phyloP scores from a whole-genome alignment of 495 filamentous ascomycete genomes.

The Hypoxylon trugodes region DNA sequence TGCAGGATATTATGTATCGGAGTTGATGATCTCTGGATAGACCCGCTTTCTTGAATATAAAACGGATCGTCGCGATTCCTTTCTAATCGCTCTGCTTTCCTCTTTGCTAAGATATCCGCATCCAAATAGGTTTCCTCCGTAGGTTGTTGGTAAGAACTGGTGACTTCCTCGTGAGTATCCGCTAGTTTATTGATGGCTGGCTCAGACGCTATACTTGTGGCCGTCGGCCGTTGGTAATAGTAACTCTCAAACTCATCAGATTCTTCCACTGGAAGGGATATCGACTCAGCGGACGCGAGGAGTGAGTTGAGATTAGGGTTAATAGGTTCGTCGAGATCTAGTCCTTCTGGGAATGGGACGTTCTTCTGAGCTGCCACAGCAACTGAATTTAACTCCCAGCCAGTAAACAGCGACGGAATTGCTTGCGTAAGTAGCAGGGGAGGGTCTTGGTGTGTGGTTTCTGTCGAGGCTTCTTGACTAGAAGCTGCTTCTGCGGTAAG shows the following conservation, averaged over 20 bases:
- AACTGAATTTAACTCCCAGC: constrained; percentile 90
- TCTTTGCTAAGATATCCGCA: constrained; percentile 66
- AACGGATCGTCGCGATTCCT: constrained; percentile 93
- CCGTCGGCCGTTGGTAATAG: constrained; percentile 67
- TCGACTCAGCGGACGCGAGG: constrained; percentile 65
- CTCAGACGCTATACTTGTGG: constrained; percentile 53
- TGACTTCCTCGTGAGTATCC: constrained; percentile 51
- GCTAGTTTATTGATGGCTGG: constrained; percentile 63
- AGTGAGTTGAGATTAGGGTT: constrained; percentile 74
- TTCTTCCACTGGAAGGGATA: constrained; percentile 59
- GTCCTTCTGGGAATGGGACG: constrained; percentile 76
- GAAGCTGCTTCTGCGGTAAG: constrained; percentile 81
- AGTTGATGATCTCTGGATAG: constrained; percentile 61
- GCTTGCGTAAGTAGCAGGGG: constrained; percentile 86
- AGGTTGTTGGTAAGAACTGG: constrained; percentile 70
- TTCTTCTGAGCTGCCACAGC: constrained; percentile 83
- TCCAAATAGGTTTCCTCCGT: constrained; percentile 68
- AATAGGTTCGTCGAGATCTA: constrained; percentile 82
- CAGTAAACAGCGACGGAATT: constrained; percentile 84
- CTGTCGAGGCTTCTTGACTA: constrained; percentile 65
- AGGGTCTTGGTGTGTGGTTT: constrained; percentile 65
- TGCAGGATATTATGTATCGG: constrained; percentile 76
- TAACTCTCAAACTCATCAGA: constrained; percentile 74
- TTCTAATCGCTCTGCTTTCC: constrained; percentile 74
- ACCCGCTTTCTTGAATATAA: constrained; percentile 76